Conservation (phyloP, 208 protist species). For the Spongospora subterranea region DNA sequence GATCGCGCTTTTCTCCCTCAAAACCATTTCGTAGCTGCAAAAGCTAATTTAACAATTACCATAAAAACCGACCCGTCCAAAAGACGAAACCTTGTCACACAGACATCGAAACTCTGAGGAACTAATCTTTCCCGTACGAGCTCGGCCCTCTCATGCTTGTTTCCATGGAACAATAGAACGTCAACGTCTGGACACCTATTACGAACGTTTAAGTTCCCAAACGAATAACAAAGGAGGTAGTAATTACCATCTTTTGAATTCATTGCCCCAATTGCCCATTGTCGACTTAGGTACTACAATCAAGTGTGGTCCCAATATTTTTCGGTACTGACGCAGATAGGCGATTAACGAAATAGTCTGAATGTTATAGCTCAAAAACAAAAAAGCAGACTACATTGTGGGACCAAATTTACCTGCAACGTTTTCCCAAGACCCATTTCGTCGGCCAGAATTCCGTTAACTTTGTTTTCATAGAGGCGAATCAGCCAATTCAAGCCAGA, state of each 20-base stretch:
- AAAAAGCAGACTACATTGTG: background rate
- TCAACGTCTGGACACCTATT: slow-evolving; percentile 81
- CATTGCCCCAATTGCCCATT: slow-evolving; percentile 72
- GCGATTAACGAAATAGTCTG: slow-evolving; percentile 90
- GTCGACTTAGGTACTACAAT: slow-evolving; percentile 78
- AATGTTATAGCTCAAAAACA: background rate
- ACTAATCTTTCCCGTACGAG: slow-evolving; percentile 29
- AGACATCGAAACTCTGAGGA: slow-evolving; percentile 80
- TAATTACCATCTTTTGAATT: slow-evolving; percentile 79
- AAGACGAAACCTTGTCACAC: slow-evolving; percentile 82
- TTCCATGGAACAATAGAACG: slow-evolving; percentile 90
- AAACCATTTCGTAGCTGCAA: slow-evolving; percentile 92
- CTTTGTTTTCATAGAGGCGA: slow-evolving; percentile 77
- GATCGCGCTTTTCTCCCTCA: slow-evolving; percentile 78
- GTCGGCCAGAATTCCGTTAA: slow-evolving; percentile 98
- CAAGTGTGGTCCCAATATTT: slow-evolving; percentile 77
- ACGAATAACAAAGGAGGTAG: background rate
- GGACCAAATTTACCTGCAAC: slow-evolving; percentile 78
- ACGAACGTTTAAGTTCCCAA: background rate
- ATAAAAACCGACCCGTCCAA: background rate
- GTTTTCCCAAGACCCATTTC: slow-evolving; percentile 94
- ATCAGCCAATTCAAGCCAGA: slow-evolving; percentile 95
- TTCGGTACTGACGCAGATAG: slow-evolving; percentile 79
- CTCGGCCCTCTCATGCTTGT: slow-evolving; percentile 85
- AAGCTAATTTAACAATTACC: background rate